These are phyloP conservation scores for Athelia psychrophila DNA, from an alignment of 1,284 basidiomycete genomes.

Conservation along the genomic window DNA sequence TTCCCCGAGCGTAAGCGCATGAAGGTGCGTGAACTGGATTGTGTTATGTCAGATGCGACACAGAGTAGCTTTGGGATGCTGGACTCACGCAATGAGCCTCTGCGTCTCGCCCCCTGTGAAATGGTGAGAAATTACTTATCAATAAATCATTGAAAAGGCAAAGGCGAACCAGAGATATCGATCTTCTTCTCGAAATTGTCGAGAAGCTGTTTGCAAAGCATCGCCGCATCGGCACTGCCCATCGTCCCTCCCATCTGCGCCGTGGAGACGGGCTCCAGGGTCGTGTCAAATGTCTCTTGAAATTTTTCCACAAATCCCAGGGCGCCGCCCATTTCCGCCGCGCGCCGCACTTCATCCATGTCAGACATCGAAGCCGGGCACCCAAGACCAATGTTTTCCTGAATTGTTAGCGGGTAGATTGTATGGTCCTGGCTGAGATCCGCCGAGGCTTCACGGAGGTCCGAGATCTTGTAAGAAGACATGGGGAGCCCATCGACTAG, in stretches of 20 bases:
- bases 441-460: constrained; percentile 31
- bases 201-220: constrained; percentile 11
- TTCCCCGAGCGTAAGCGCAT: constrained; percentile 27
- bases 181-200: constrained; percentile 10
- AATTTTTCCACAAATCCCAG: constrained; percentile 30
- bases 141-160: neutral
- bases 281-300: constrained; percentile 28
- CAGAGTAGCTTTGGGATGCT: neutral
- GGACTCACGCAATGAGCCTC: constrained; percentile 42
- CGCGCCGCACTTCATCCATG: constrained; percentile 25
- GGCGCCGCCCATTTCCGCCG: constrained; percentile 34
- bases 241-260: constrained; percentile 9
- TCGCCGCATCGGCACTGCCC: neutral
- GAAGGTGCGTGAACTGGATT: constrained; percentile 40
- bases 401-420: constrained; percentile 38
- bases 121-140: constrained; percentile 10
- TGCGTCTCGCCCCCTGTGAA: constrained; percentile 40
- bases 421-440: constrained; percentile 37
- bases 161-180: constrained; percentile 25
- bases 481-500: constrained; percentile 33
- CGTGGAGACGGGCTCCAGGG: constrained; percentile 32
- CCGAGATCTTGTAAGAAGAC: constrained; percentile 19
- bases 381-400: constrained; percentile 39
- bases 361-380: constrained; percentile 8
- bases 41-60: neutral